Evolutionary conservation across 2,329 filamentous ascomycete species (phyloP).

Genomic region (Aspergillus sp.): DNA sequence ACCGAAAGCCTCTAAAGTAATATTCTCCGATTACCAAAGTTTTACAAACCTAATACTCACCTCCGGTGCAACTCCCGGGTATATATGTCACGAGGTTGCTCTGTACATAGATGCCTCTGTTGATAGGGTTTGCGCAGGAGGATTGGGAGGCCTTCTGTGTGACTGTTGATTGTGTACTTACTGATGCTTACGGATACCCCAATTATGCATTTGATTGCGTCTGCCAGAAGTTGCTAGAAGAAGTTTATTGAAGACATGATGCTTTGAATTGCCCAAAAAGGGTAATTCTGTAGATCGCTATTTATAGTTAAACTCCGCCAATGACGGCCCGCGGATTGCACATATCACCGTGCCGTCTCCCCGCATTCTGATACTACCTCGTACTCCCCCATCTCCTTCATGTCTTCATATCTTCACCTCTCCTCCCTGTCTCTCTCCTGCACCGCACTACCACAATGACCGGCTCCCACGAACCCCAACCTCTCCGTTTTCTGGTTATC

Average conservation of each 20-base stretch:
- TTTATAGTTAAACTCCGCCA: background rate
- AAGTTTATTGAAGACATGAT: too few relatives aligned
- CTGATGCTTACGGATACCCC: conserved; percentile 4
- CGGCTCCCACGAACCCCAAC: conserved; percentile 4
- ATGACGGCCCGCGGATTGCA: background rate
- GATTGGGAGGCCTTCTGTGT: background rate
- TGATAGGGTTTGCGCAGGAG: background rate
- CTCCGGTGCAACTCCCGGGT: background rate
- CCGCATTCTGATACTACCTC: background rate
- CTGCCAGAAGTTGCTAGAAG: background rate
- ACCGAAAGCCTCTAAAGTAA: conserved; percentile 33
- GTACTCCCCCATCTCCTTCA: background rate
- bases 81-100: background rate
- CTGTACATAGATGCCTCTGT: conserved; percentile 7
- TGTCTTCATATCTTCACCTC: background rate
- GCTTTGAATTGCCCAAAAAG: too few relatives aligned
- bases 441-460: conserved; percentile 1
- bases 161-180: background rate
- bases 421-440: conserved; percentile 8
- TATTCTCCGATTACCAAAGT: background rate
- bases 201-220: background rate
- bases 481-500: conserved; percentile 70
- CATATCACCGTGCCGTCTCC: background rate
- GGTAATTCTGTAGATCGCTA: too few relatives aligned
- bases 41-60: background rate